Conservation (phyloP, 805 yeast species). For the Starmerella bombicola region DNA sequence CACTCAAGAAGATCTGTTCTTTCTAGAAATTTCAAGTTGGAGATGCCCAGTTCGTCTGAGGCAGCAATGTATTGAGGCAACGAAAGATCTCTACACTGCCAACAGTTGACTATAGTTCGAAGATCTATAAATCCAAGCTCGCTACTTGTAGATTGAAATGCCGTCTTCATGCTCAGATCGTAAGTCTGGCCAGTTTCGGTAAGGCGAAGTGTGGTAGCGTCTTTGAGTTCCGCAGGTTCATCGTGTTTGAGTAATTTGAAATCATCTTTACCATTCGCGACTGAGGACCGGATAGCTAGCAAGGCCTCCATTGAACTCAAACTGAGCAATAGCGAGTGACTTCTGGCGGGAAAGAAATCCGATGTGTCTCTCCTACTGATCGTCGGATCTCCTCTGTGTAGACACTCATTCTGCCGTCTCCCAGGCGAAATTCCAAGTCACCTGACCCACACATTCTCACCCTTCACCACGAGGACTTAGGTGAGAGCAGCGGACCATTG, state of each 20-base stretch:
- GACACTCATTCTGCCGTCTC: too few species aligned
- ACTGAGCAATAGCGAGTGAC: too few species aligned
- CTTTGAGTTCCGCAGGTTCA: conserved; percentile 3
- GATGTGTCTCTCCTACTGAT: too few species aligned
- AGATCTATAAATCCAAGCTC: conserved; percentile 12
- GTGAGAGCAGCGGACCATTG: too few species aligned
- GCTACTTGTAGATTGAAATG: conserved; percentile 12
- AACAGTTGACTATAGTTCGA: conserved; percentile 35
- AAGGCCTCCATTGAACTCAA: conserved; percentile 18
- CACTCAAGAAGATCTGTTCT: conserved; percentile 74
- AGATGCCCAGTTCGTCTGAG: conserved; percentile 50
- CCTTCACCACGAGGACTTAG: too few species aligned
- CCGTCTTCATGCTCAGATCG: conserved; percentile 12
- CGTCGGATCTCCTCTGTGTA: too few species aligned
- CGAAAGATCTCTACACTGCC: conserved; percentile 59
- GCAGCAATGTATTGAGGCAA: conserved; percentile 71
- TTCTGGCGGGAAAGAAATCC: too few species aligned
- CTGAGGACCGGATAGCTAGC: conserved; percentile 11
- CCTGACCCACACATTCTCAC: too few species aligned
- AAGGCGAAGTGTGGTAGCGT: conserved; percentile 5
- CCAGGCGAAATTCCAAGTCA: too few species aligned
- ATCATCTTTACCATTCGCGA: conserved; percentile 4
- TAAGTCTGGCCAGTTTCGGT: conserved; percentile 7
- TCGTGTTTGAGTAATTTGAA: conserved; percentile 9
- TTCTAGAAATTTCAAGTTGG: conserved; percentile 69